Evolutionary conservation across 164 flowering plant genomes (phyloP), one percentile per base, ranked within the genome.

Genomic region (Pachysandra terminalis): DNA sequence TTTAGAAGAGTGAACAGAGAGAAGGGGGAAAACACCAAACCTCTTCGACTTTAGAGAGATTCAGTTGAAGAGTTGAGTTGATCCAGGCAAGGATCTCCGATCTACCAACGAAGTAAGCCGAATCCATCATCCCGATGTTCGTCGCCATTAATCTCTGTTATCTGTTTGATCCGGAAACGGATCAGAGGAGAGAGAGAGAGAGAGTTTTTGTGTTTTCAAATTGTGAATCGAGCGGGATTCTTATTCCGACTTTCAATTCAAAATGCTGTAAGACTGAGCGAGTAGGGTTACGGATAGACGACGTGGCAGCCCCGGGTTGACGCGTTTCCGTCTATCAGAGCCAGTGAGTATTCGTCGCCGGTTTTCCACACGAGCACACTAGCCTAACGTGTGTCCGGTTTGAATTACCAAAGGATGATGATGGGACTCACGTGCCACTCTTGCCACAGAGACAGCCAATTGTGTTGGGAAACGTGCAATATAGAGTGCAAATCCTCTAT

Each of bases 41-140:
- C 92, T 96, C 99, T 83, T 96, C 99, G 66, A 96, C 95, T 85
- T 96, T 96, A 72, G 97, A 86, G 67, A 96, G 86, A 74, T 77
- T 86, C 82, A 96, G 98, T 17, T 89, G 96, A 49, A 93, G 99
- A 37, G 97, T 88, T 37, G 95, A 84, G 78, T 96, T 96, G 75
- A 96, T 93, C 99, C 99, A 96, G 1, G 96, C 71, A 21, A 96
- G 85, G 72, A 96, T 93, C 82, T 96, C 99, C 9, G 93, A 79
- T 81, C 99, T 75, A 0, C 99, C 99, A 6, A 96, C 98, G 80
- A 96, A 96, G 75, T 96, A 96, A 1, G 99, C 99, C 10, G 84
- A 40, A 57, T 93, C 97, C 98, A 90, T 93, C 90, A 88, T 96
- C 8, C 99, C 97, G 59, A 96, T 93, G 56, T 82, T 88, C 53